Base-by-base conservation (phyloP, 352 stramenopile genomes). In the Phytopythium delawarense region DNA sequence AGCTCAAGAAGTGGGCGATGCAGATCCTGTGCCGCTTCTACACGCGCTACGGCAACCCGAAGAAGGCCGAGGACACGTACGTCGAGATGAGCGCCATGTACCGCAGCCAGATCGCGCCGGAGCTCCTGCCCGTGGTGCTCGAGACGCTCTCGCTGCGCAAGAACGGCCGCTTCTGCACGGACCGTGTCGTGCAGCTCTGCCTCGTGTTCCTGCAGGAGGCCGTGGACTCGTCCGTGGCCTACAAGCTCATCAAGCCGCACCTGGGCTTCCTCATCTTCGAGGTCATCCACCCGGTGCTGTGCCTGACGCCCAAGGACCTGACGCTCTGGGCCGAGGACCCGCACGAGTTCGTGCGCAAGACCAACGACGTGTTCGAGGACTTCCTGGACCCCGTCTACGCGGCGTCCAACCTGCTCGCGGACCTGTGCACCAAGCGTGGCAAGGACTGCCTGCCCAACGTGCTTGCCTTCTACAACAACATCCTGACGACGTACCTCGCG, bases 201-300 rank as follows among this genome's bases (percentile, higher is more conserved):
- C 70, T 97, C 28, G 96, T 95, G 34, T 99, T 98, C 76, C 59
- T 99, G 23, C 87, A 97, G 65, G 79, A 98, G 54, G 92, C 93
- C 15, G 88, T 98, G 20, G 96, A 99, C 70, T 91, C 98, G 64
- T 94, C 92, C 4, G 81, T 96, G 4, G 98, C 96, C 2, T 99
- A 99, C 88, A 98, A 98, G 76, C 72, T 99, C 7, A 83, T 99
- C 35, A 99, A 99, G 74, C 97, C 97, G 32, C 96, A 99, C 74
- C 76, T 99, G 40, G 90, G 96, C 59, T 99, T 99, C 73, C 64
- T 99, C 46, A 73, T 99, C 32, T 98, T 98, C 63, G 92, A 99
- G 65, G 96, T 98, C 9, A 95, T 98, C 56, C 98, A 99, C 69
- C 96, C 96, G 12, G 88, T 93, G 52, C 87, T 99, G 55, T 98